Base-by-base conservation (phyloP, 2,329 filamentous ascomycete genomes). In the Trichoderma pleuroti region DNA sequence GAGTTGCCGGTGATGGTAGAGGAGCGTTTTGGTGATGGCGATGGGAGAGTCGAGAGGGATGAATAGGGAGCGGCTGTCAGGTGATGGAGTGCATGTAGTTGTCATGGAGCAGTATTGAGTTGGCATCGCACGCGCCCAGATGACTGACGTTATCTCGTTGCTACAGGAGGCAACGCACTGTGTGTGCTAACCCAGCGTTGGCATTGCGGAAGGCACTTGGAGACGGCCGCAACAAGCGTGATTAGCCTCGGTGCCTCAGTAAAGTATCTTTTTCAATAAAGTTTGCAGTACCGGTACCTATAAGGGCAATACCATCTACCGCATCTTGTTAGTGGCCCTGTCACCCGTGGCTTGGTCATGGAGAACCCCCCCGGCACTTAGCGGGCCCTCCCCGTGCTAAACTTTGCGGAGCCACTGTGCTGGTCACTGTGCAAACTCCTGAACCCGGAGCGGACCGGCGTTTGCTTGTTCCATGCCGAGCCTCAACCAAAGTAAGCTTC, bases 131-230 rank as follows among this genome's bases (percentile, higher is more conserved):
- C 68, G 62, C 61, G 62, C 34, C 28, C 28, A 61, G 70, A 62
- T 49, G 70, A 71, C 70, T 71, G 70, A 71, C 70, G 70, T 68
- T 68, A 71, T 71, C 70, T 60, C 54, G 42, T 36, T 39, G 14
- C 42, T 36, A 18, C 60, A 30, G 42, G 46, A n/a, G 26, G 54
- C 24, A 18, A 49, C 42, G 66, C 66, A 68, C 66, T 68, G 66
- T 68, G 66, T 68, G 56, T 52, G 66, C 64, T 61, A 60, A 18
- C 46, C 39, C 30, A 7, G 54, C 54, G 56, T 18, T 30, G 30
- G 56, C 32, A 34, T 14, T 34, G 18, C 56, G 30, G 26, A 12
- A 59, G 39, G 7, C 9, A 16, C 18, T 24, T 16, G 56, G 11
- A 12, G 39, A 61, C 4, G 16, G 30, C 30, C 8, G 64, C 42